Percentiles rank a stretch among this genome's conserved stretches.
These are phyloP conservation scores for Leucocoprinus birnbaumii DNA, from an alignment of 768 basidiomycete genomes.

Conservation along the genomic window DNA sequence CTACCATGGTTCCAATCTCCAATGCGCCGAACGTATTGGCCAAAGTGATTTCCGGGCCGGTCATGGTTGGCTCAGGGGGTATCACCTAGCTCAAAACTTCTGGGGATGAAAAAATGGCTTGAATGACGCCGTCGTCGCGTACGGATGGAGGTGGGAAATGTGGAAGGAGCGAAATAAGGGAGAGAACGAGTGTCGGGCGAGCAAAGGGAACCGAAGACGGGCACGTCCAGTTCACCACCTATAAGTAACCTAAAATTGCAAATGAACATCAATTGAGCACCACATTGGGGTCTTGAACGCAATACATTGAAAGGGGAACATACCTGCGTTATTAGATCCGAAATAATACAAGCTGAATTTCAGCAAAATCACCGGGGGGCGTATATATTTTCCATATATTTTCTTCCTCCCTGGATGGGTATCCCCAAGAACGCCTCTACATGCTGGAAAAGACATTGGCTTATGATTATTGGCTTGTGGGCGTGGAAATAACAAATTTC, in stretches of 20 bases:
- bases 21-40: slow-evolving; percentile 17
- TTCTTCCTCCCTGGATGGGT: neutral
- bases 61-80: neutral
- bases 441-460: too few relatives aligned
- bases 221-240: neutral
- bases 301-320: neutral
- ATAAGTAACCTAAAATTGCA: neutral
- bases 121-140: too few relatives aligned
- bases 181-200: too few relatives aligned
- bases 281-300: too few relatives aligned
- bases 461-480: too few relatives aligned
- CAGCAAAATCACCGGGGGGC: neutral
- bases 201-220: too few relatives aligned
- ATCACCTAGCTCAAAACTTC: neutral
- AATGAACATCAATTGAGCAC: neutral
- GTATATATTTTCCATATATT: neutral
- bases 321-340: neutral
- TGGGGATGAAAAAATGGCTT: neutral
- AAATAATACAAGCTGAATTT: neutral
- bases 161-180: too few relatives aligned
- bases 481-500: too few relatives aligned
- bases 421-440: too few relatives aligned
- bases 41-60: neutral
- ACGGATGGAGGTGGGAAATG: too few relatives aligned
- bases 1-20: slow-evolving; percentile 16